A percentile compares a stretch with the other conserved stretches of the same genome.
phyloP scores from a whole-genome alignment of 2,329 filamentous ascomycete species.

The Stagonosporopsis chrysanthemi region DNA sequence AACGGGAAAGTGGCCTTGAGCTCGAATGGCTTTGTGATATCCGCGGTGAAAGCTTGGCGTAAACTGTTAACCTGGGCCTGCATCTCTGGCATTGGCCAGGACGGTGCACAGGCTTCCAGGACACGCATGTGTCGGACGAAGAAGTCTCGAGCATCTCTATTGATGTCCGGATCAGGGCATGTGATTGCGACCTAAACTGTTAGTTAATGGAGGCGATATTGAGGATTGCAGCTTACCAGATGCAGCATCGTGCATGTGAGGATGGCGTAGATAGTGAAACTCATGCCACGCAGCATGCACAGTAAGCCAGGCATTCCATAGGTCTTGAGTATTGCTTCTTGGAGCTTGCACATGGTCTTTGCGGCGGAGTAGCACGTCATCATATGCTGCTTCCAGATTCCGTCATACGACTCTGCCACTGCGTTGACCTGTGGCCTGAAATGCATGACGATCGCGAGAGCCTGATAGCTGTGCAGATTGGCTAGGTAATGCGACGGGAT shows the following conservation, averaged over 20 bases:
- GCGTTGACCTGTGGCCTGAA: constrained; percentile 82
- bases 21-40: constrained; percentile 84
- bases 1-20: constrained; percentile 88
- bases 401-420: constrained; percentile 78
- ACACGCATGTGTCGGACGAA: constrained; percentile 95
- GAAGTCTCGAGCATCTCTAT: constrained; percentile 82
- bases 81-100: constrained; percentile 89
- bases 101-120: constrained; percentile 80
- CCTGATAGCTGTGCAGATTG: constrained; percentile 88
- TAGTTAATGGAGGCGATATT: constrained; percentile 11
- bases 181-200: constrained; percentile 80
- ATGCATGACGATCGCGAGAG: constrained; percentile 84
- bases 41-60: constrained; percentile 88
- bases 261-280: constrained; percentile 92
- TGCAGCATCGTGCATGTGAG: constrained; percentile 93
- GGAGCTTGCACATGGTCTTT: constrained; percentile 82
- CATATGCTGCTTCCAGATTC: constrained; percentile 89
- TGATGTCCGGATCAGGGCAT: constrained; percentile 88
- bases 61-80: constrained; percentile 89
- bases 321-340: constrained; percentile 79
- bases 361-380: constrained; percentile 83
- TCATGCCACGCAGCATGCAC: constrained; percentile 93
- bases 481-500: constrained; percentile 86
- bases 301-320: constrained; percentile 82
- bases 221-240: constrained; percentile 70